These are phyloP conservation scores for Lichtheimia corymbifera DNA, from an alignment of 371 early-diverging fungal species.

Conservation along the genomic window DNA sequence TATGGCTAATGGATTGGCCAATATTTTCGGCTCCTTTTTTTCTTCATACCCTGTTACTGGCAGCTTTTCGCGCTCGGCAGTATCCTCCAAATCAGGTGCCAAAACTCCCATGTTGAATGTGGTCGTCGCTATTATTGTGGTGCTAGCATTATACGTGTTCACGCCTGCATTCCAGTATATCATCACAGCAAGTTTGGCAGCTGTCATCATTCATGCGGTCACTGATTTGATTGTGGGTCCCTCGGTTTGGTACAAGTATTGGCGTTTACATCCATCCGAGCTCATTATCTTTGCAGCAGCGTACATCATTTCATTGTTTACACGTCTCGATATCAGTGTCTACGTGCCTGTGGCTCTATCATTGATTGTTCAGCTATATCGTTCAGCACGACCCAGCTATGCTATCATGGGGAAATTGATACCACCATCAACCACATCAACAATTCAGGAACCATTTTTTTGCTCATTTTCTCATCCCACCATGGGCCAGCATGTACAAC, in stretches of 20 bases:
- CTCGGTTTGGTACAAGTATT: constrained; percentile 45
- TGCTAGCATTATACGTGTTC: constrained; percentile 75
- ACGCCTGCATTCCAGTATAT: constrained; percentile 84
- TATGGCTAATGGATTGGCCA: constrained; percentile 78
- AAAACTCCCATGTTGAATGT: constrained; percentile 76
- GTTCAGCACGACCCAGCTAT: constrained; percentile 64
- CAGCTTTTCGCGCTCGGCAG: constrained; percentile 85
- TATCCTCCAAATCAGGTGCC: constrained; percentile 72
- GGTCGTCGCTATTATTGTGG: constrained; percentile 72
- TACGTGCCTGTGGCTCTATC: constrained; percentile 67
- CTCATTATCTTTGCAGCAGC: constrained; percentile 38
- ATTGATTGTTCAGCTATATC: constrained; percentile 63
- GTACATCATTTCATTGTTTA: constrained; percentile 60
- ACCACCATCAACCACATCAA: constrained; percentile 13
- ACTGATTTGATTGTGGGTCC: constrained; percentile 64
- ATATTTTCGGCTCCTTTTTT: constrained; percentile 80
- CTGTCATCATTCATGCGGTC: constrained; percentile 77
- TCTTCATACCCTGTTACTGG: constrained; percentile 83
- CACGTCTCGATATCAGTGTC: constrained; percentile 69
- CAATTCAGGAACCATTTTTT: constrained; percentile 6
- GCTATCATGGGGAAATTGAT: constrained; percentile 33
- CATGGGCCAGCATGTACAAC: constrained; percentile 31
- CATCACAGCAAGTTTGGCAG: constrained; percentile 74
- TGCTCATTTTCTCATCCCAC: constrained; percentile 31
- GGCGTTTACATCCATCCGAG: constrained; percentile 38